A percentile compares a stretch with the other conserved stretches of the same genome.
These are phyloP conservation scores for Physcomitrium patens DNA, from an alignment of 225 moss, liverwort and hornwort genomes.

Conservation along the genomic window DNA sequence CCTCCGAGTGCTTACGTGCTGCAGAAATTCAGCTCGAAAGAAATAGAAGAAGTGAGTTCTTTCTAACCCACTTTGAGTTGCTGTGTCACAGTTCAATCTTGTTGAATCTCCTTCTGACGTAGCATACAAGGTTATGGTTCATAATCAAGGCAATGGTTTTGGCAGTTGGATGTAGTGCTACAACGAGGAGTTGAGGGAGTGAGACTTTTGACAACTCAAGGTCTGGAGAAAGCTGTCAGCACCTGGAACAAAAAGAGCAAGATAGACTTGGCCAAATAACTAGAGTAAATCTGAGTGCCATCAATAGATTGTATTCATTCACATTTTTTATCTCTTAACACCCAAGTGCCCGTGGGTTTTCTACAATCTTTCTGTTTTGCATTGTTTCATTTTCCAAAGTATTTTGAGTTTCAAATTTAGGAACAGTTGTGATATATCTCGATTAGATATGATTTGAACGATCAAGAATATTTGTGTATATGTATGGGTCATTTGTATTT, in stretches of 20 bases:
- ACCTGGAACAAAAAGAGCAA: constrained; percentile 95
- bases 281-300: constrained; percentile 11
- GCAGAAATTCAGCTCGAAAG: constrained; percentile 80
- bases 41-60: constrained; percentile 81
- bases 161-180: constrained; percentile 77
- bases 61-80: neutral
- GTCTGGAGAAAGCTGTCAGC: constrained; percentile 88
- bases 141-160: constrained; percentile 23
- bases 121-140: neutral
- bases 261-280: constrained; percentile 37
- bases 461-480: no score
- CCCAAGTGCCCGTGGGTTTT: no score
- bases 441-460: no score
- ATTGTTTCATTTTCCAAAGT: no score
- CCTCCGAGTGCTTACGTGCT: constrained; percentile 83
- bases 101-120: neutral
- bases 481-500: no score
- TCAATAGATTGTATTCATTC: no score
- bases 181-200: constrained; percentile 86
- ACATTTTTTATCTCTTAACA: neutral
- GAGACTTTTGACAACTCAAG: constrained; percentile 68
- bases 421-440: no score
- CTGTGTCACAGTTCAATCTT: neutral
- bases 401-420: no score
- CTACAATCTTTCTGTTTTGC: no score